Base-by-base conservation (phyloP, 345 rosid genomes). In the Hibiscus syriacus region DNA sequence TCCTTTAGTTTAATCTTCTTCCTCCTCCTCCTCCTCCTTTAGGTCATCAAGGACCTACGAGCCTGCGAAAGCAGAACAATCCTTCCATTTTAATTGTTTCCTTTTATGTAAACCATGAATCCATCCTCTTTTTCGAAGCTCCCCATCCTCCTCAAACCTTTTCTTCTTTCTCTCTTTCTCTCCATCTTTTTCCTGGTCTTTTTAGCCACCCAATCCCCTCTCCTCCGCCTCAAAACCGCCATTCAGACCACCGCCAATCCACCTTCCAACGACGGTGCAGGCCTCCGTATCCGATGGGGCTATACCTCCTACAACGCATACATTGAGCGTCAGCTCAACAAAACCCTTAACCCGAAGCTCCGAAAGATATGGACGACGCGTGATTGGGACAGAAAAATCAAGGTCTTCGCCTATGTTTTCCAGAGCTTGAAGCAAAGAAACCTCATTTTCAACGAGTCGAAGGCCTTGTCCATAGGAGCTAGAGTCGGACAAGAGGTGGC, bases 401-500 rank as follows among this genome's bases (percentile, higher is more conserved):
- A 65, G 0, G 95, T 93, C 62, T 93, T 93, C 72, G 71, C 86
- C 43, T 36, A 4, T 3, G 89, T 91, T 80, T 93, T 93, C 72
- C 29, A 16, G 8, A 63, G 53, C 54, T 2, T 63, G 5, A 63
- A 63, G 23, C 67, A 25, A 63, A 26, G 67, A 43, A 63, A 63
- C 14, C 54, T 63, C 5, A 10, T 63, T 25, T 25, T 16, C 54
- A 63, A 71, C 16, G 66, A 66, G 34, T 75, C 88, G 7, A 81
- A 77, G 16, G 72, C 97, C 23, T 79, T 93, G 55, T 89, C 89
- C 55, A 82, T 93, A 67, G 98, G 98, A 0, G 98, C 97, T 0
- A 78, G 97, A 0, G 91, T 90, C 8, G 98, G 98, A 0, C 98
- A 93, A 72, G 96, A 93, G 70, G 97, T 93, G 27, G 92, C 83